Evolutionary conservation across 225 moss, liverwort and hornwort species (phyloP).

Genomic region (Neckera pumila): DNA sequence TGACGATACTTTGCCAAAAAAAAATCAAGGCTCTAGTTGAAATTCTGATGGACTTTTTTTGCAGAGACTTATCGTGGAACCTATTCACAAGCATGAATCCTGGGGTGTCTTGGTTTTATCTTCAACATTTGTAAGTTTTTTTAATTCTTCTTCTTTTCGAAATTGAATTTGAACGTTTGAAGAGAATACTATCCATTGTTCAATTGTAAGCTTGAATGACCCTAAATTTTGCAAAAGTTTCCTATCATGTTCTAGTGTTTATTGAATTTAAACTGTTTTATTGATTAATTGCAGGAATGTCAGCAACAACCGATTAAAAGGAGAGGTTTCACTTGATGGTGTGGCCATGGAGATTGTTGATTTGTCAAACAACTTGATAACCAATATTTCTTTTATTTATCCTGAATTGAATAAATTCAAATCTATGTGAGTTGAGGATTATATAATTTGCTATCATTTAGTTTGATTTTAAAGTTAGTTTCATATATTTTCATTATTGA

Average conservation of each 20-base stretch:
- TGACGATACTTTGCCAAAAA: neutral
- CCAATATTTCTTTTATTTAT: neutral
- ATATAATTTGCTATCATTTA: neutral
- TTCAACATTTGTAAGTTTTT: neutral
- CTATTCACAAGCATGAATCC: neutral
- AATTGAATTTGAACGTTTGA: no score
- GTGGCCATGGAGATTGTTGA: rapidly evolving
- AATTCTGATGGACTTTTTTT: neutral
- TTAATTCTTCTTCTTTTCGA: neutral
- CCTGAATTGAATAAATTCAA: neutral
- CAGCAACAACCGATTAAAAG: neutral
- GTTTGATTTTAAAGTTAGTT: neutral
- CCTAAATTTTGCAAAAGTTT: neutral
- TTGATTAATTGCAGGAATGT: neutral
- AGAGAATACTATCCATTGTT: neutral
- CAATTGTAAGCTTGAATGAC: neutral
- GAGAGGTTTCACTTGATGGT: neutral
- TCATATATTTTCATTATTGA: neutral
- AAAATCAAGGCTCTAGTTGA: neutral
- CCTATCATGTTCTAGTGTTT: neutral
- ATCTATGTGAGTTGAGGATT: neutral
- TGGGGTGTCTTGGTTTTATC: no score
- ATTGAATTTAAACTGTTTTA: neutral
- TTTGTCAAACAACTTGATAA: neutral
- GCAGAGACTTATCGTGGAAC: neutral